These are phyloP conservation scores for Sinapis alba DNA, from an alignment of 441 rosid genomes.

Conservation along the genomic window DNA sequence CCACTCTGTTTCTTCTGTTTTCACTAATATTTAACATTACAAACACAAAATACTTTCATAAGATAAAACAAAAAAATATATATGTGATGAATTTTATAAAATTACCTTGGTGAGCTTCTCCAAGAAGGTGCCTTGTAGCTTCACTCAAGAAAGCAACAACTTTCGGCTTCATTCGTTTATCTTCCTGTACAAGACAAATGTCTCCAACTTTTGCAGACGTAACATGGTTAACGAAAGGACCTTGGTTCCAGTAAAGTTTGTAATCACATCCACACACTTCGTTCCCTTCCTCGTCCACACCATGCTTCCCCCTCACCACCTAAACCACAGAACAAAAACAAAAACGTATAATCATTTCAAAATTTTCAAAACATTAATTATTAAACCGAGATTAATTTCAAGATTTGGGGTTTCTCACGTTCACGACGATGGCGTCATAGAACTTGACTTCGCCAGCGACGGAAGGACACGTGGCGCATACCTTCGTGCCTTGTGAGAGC, in stretches of 20 bases:
- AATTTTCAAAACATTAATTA: neutral
- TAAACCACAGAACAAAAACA: neutral
- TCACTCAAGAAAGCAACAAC: conserved; percentile 29
- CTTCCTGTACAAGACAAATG: conserved; percentile 26
- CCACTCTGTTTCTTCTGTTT: conserved; percentile 36
- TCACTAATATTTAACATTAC: neutral
- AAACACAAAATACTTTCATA: neutral
- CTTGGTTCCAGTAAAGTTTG: conserved; percentile 28
- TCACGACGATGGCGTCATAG: conserved; percentile 30
- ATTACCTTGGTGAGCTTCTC: conserved; percentile 20
- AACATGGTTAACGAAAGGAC: conserved; percentile 6
- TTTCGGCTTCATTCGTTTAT: conserved; percentile 20
- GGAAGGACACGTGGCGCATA: conserved; percentile 38
- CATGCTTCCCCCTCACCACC: conserved; percentile 31
- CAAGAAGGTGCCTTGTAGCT: conserved; percentile 24
- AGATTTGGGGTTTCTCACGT: conserved; percentile 17
- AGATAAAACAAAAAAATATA: neutral
- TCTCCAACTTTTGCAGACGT: conserved; percentile 36
- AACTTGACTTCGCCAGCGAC: conserved; percentile 32
- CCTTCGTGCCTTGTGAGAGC: conserved; percentile 14
- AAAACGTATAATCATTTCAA: neutral
- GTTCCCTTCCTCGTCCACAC: conserved; percentile 18
- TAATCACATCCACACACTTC: conserved; percentile 32
- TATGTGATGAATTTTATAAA: neutral
- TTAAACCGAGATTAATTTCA: neutral